Evolutionary conservation across 352 stramenopile genomes (phyloP).

Genomic region (Pythium aristosporum): DNA sequence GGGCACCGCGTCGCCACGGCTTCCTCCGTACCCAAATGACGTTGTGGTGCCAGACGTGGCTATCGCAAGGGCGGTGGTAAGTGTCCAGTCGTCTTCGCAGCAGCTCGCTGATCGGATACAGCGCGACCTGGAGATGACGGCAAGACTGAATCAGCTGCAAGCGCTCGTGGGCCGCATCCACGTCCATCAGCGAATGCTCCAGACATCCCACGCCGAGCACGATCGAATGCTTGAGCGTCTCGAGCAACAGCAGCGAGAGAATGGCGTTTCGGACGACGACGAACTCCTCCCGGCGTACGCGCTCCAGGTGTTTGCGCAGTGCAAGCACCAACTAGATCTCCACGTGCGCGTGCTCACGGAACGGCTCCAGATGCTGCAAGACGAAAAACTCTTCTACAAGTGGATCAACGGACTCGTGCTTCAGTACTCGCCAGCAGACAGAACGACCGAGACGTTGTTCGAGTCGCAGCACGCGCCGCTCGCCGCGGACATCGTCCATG

Average conservation of each 20-base stretch:
- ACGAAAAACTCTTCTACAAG: slow-evolving; percentile 71
- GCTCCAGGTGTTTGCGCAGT: slow-evolving; percentile 38
- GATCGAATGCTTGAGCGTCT: slow-evolving; percentile 41
- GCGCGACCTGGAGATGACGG: neutral
- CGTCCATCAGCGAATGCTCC: slow-evolving; percentile 37
- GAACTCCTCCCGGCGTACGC: slow-evolving; percentile 40
- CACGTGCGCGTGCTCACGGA: slow-evolving; percentile 45
- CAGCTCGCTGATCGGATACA: neutral
- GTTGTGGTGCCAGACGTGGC: slow-evolving; percentile 25
- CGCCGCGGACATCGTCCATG: slow-evolving; percentile 29
- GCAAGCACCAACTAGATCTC: slow-evolving; percentile 30
- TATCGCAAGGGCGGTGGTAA: slow-evolving; percentile 13
- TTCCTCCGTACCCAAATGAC: slow-evolving; percentile 44
- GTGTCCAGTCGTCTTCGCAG: neutral
- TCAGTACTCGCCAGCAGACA: slow-evolving; percentile 4
- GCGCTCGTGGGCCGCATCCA: slow-evolving; percentile 35
- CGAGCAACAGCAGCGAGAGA: slow-evolving; percentile 31
- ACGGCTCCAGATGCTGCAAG: slow-evolving; percentile 55
- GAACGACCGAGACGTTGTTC: neutral
- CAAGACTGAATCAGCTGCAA: slow-evolving; percentile 32
- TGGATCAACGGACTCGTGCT: slow-evolving; percentile 61
- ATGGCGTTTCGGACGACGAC: slow-evolving; percentile 22
- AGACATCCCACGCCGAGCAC: slow-evolving; percentile 37
- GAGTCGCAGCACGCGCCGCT: slow-evolving; percentile 14
- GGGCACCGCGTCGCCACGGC: neutral